Evolutionary conservation across 2,329 filamentous ascomycete species (phyloP).

Genomic region (Sporothrix phasma): DNA sequence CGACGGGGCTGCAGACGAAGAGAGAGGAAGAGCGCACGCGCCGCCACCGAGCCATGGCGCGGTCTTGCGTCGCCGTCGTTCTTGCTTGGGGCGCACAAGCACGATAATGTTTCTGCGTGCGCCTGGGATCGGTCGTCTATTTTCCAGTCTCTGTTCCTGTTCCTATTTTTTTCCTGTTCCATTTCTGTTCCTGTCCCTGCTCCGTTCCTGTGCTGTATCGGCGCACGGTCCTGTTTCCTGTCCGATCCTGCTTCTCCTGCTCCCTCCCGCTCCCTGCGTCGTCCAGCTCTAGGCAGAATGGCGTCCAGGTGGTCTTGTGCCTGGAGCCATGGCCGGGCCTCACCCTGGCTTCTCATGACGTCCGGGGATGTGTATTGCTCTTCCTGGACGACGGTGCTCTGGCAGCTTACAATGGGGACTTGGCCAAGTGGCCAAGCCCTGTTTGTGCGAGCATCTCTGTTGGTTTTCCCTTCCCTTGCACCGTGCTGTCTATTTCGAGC

Average conservation of each 20-base stretch:
- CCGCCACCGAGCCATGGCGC: neutral
- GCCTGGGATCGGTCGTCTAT: neutral
- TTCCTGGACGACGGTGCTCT: neutral
- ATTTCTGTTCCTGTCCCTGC: neutral
- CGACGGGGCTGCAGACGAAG: neutral
- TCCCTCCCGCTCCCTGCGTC: neutral
- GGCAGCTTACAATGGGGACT: neutral
- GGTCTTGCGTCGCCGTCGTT: neutral
- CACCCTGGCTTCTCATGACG: neutral
- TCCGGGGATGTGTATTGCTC: neutral
- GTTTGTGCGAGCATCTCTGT: neutral
- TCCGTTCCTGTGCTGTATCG: neutral
- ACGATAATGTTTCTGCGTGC: slow-evolving; percentile 2
- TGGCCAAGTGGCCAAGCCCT: slow-evolving; percentile 8
- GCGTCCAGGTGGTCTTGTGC: neutral
- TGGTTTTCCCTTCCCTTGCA: neutral
- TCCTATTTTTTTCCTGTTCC: too few species aligned
- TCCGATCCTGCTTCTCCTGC: neutral
- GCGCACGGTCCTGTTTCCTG: too few species aligned
- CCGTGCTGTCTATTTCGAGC: neutral
- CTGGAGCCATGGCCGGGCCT: neutral
- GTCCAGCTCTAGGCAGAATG: neutral
- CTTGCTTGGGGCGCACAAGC: neutral
- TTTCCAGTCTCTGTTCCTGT: neutral
- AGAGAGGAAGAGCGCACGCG: neutral